phyloP scores from a whole-genome alignment of 129 eudicot genomes.

The Kitagawia praeruptora region DNA sequence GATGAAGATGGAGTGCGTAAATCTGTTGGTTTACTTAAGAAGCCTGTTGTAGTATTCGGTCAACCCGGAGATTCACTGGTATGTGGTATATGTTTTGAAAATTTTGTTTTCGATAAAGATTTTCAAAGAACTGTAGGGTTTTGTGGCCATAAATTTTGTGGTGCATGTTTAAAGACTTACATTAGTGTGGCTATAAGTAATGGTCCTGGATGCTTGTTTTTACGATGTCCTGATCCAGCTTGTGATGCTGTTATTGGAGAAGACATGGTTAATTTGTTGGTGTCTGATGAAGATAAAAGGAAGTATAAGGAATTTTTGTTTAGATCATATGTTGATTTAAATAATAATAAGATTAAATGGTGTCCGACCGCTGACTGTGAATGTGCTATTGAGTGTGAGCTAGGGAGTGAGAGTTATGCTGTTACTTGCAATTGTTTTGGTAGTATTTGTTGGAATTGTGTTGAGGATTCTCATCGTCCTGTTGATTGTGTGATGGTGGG shows the following conservation, averaged over 20 bases:
- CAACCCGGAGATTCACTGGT: neutral
- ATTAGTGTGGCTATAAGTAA: neutral
- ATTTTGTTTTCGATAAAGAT: neutral
- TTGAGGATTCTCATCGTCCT: slow-evolving; percentile 49
- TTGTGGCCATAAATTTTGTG: neutral
- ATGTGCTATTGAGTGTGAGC: neutral
- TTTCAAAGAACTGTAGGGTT: neutral
- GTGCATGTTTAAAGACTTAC: neutral
- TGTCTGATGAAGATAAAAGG: neutral
- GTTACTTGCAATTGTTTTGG: neutral
- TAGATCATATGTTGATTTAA: neutral
- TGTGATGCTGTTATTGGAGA: neutral
- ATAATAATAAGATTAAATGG: neutral
- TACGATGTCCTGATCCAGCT: neutral
- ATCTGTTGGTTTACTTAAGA: slow-evolving; percentile 29
- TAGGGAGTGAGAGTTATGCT: neutral
- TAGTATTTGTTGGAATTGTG: slow-evolving; percentile 15
- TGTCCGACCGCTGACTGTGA: slow-evolving; percentile 1
- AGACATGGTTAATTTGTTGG: slow-evolving; percentile 6
- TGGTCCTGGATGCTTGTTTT: neutral
- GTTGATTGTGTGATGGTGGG: slow-evolving; percentile 37
- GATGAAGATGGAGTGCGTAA: slow-evolving; percentile 36
- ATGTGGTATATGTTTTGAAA: neutral
- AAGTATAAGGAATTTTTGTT: neutral
- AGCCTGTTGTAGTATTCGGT: too few species aligned